These are phyloP conservation scores for Microthyrium microscopicum DNA, from an alignment of 2,329 filamentous ascomycete genomes.

Conservation along the genomic window DNA sequence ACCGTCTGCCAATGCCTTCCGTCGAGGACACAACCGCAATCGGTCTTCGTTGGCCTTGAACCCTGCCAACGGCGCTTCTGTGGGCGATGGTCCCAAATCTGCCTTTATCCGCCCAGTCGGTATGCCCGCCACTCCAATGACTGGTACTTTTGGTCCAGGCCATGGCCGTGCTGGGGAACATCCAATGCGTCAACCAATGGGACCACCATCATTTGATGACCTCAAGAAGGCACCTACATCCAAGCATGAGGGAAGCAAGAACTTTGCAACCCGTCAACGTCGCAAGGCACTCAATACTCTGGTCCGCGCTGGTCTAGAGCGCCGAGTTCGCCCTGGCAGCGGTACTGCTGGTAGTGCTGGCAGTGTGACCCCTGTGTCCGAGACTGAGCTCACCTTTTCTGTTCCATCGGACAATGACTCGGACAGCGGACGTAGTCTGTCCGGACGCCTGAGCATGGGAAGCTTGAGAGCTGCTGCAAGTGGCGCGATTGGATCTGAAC, in stretches of 20 bases:
- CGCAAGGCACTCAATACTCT: constrained; percentile 84
- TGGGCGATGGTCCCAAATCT: constrained; percentile 52
- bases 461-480: constrained; percentile 64
- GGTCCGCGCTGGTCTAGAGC: constrained; percentile 74
- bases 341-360: constrained; percentile 49
- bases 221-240: constrained; percentile 76
- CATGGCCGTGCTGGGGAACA: constrained; percentile 90
- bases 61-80: constrained; percentile 39
- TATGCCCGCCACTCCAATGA: constrained; percentile 65
- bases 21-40: constrained; percentile 80
- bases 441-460: constrained; percentile 55
- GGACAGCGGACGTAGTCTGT: constrained; percentile 35
- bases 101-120: constrained; percentile 35
- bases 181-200: constrained; percentile 79
- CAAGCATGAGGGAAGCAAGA: constrained; percentile 90
- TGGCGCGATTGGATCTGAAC: constrained; percentile 76
- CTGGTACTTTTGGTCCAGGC: constrained; percentile 79
- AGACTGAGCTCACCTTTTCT: constrained; percentile 53
- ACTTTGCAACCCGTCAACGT: constrained; percentile 85
- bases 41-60: constrained; percentile 49
- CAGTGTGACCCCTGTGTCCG: constrained; percentile 79
- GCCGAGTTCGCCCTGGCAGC: constrained; percentile 54
- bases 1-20: constrained; percentile 81
- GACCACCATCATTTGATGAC: constrained; percentile 82
- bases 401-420: constrained; percentile 40